Percentiles rank a stretch among this genome's conserved stretches.
phyloP scores from a whole-genome alignment of 1,139 yeast species.

The Taphrina pruni region DNA sequence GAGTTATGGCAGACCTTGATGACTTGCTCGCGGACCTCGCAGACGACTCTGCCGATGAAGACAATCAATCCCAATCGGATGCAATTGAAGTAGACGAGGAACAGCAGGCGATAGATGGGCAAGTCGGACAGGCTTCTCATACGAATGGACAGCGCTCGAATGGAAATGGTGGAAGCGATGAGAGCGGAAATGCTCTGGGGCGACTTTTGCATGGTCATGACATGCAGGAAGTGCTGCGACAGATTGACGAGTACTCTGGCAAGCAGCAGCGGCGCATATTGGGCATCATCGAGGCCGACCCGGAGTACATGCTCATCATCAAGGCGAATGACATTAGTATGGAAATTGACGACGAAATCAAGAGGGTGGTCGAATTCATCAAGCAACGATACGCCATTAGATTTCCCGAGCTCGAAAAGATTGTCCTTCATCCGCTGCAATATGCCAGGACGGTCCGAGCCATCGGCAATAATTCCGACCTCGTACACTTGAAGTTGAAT shows the following conservation, averaged over 20 bases:
- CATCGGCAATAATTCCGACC: slow-evolving; percentile 58
- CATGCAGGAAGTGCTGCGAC: slow-evolving; percentile 31
- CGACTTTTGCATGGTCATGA: slow-evolving; percentile 48
- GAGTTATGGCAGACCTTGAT: slow-evolving; percentile 52
- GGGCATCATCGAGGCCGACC: slow-evolving; percentile 52
- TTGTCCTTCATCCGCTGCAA: slow-evolving; percentile 68
- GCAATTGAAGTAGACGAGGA: slow-evolving; percentile 9
- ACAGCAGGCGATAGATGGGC: slow-evolving; percentile 17
- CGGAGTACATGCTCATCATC: slow-evolving; percentile 61
- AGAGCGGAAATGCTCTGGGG: slow-evolving; percentile 47
- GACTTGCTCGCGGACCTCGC: slow-evolving; percentile 54
- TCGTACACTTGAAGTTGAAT: slow-evolving; percentile 39
- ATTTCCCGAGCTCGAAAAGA: slow-evolving; percentile 72
- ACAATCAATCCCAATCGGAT: slow-evolving; percentile 13
- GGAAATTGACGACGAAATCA: slow-evolving; percentile 64
- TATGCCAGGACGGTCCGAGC: slow-evolving; percentile 63
- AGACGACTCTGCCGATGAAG: slow-evolving; percentile 42
- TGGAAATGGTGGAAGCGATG: background rate
- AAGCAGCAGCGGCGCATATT: slow-evolving; percentile 40
- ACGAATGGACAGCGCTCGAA: slow-evolving; percentile 9
- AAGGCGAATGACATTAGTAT: slow-evolving; percentile 64
- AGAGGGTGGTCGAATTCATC: slow-evolving; percentile 58
- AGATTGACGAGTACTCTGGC: slow-evolving; percentile 47
- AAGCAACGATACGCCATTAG: slow-evolving; percentile 63
- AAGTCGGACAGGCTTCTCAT: background rate